Percentiles rank a stretch among this genome's conserved stretches.
phyloP scores from a whole-genome alignment of 1,284 basidiomycete species.

The Clitocybe nebularis region DNA sequence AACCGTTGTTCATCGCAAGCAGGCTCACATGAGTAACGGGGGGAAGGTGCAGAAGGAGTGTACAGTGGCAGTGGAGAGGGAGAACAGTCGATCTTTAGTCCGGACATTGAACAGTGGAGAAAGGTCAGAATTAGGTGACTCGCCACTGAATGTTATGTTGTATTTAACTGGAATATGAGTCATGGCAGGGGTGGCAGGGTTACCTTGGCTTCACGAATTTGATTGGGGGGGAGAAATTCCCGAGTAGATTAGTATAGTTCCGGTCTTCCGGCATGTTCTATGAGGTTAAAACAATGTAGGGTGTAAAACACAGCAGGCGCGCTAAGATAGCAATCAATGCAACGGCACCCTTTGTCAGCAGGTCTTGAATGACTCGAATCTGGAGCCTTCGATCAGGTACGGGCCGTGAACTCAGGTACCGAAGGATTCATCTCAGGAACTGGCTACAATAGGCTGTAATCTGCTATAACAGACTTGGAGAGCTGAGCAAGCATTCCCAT shows the following conservation, averaged over 20 bases:
- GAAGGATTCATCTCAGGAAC: too few relatives aligned
- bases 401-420: too few relatives aligned
- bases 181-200: conserved; percentile 9
- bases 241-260: background rate
- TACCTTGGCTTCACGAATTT: conserved; percentile 3
- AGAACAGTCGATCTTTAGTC: conserved; percentile 2
- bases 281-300: too few relatives aligned
- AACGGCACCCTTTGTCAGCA: too few relatives aligned
- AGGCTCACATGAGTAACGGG: conserved; percentile 35
- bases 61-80: conserved; percentile 29
- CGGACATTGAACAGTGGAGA: conserved; percentile 7
- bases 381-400: too few relatives aligned
- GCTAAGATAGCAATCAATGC: too few relatives aligned
- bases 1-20: conserved; percentile 33
- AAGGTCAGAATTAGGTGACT: background rate
- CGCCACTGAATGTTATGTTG: background rate
- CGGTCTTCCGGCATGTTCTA: conserved; percentile 4
- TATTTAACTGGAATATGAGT: conserved; percentile 6
- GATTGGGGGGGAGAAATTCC: background rate
- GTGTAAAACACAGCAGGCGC: too few relatives aligned
- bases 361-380: too few relatives aligned
- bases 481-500: too few relatives aligned
- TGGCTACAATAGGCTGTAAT: too few relatives aligned
- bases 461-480: too few relatives aligned
- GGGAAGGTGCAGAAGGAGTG: conserved; percentile 32